Conservation (phyloP, 2,329 filamentous ascomycete species). For the Sporothrix schenckii region DNA sequence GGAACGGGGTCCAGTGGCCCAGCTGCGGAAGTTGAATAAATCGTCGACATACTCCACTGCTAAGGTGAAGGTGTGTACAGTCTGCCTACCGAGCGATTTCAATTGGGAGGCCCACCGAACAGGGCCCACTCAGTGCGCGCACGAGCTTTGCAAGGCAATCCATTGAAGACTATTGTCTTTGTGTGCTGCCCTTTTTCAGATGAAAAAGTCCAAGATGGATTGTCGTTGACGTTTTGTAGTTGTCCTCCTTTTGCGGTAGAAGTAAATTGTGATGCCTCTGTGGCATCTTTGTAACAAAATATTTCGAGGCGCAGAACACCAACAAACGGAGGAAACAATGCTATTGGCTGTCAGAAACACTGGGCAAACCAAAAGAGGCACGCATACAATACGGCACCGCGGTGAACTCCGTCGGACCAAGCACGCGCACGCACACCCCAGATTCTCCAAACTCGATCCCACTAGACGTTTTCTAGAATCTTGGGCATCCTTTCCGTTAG, state of each 20-base stretch:
- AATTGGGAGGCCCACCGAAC: background rate
- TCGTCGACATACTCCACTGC: background rate
- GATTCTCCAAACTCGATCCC: background rate
- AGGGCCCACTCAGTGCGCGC: background rate
- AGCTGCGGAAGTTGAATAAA: background rate
- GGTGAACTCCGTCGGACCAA: background rate
- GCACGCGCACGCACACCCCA: background rate
- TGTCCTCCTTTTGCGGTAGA: background rate
- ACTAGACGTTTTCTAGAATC: constrained; percentile 4
- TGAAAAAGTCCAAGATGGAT: background rate
- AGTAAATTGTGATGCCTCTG: too few relatives aligned
- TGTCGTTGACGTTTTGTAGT: background rate
- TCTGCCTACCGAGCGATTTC: background rate
- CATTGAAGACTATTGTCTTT: background rate
- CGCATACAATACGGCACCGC: background rate
- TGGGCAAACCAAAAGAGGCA: background rate
- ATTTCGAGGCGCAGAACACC: too few relatives aligned
- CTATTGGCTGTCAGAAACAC: background rate
- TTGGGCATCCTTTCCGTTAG: background rate
- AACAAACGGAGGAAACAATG: too few relatives aligned
- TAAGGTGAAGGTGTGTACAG: background rate
- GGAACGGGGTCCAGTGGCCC: background rate
- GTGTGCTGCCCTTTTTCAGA: background rate
- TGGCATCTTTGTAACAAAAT: too few relatives aligned
- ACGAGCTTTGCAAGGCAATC: background rate